Base-by-base conservation (phyloP, 768 basidiomycete genomes). In the Mycena amicta region DNA sequence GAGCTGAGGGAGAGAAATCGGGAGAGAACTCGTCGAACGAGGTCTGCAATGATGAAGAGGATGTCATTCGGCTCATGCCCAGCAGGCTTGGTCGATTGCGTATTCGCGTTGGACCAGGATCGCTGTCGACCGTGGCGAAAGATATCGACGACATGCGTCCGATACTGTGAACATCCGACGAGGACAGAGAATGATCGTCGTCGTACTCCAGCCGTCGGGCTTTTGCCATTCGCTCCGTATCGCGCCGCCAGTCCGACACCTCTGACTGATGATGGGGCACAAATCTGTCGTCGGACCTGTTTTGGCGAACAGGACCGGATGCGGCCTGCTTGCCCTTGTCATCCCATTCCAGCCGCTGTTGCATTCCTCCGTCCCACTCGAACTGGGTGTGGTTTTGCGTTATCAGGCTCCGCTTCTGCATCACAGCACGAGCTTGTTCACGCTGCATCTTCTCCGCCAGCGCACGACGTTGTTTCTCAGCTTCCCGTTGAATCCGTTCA, bases 151-250 rank as follows among this genome's bases (percentile, higher is more conserved):
- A 93, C 78, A 89, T 82, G 55, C 85, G 85, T 40, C 87, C 82
- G 53, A 85, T 76, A 69, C 86, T 90, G 63, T 89, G 89, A 28
- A 94, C 78, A 64, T 94, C 93, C 47, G 90, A 92, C 27, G 90
- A 92, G 53, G 92, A 93, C 83, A 93, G 90, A 28, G 93, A 95
- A 68, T 90, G 92, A 67, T 93, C 93, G 68, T 94, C 93, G 73
- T 95, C 93, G 64, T 83, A 89, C 66, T 93, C 91, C 69, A 90
- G 77, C 69, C 90, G 83, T 62, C 93, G 83, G 60, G 85, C 89
- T 77, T 95, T 95, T 54, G 82, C 75, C 68, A 88, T 71, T 25
- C 88, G 82, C 68, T 90, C 88, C 54, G 73, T 72, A 50, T 82
- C 81, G 46, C 79, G 76, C 71, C 85, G 82, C 77, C 81, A 82